Evolutionary conservation across 2,329 filamentous ascomycete species (phyloP).

Genomic region (Whalleya microplaca): DNA sequence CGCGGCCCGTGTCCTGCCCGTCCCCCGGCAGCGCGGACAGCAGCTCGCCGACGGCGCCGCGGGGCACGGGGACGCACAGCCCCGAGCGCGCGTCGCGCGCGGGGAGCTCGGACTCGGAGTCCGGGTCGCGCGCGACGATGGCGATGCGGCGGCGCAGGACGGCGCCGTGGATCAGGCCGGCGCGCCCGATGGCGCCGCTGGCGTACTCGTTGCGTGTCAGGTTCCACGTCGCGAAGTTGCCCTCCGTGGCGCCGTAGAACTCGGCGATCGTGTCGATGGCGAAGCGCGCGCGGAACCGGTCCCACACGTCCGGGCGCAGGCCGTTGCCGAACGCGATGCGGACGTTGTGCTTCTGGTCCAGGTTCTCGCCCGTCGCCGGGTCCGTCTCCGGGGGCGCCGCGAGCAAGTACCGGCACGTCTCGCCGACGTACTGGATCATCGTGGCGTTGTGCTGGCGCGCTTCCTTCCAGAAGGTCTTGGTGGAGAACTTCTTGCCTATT

Average conservation of each 20-base stretch:
- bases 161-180: slow-evolving; percentile 63
- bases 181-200: slow-evolving; percentile 77
- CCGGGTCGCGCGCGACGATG: slow-evolving; percentile 73
- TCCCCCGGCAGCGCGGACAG: slow-evolving; percentile 72
- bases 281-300: slow-evolving; percentile 80
- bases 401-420: slow-evolving; percentile 82
- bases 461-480: slow-evolving; percentile 76
- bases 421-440: slow-evolving; percentile 84
- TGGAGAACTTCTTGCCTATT: slow-evolving; percentile 78
- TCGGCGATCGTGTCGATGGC: slow-evolving; percentile 74
- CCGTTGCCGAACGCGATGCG: slow-evolving; percentile 82
- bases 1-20: slow-evolving; percentile 54
- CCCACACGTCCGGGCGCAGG: slow-evolving; percentile 84
- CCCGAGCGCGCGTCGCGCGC: slow-evolving; percentile 70
- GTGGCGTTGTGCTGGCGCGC: slow-evolving; percentile 73
- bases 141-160: slow-evolving; percentile 57
- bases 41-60: slow-evolving; percentile 74
- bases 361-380: slow-evolving; percentile 63
- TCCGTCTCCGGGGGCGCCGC: slow-evolving; percentile 66
- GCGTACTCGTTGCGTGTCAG: slow-evolving; percentile 71
- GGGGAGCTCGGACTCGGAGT: slow-evolving; percentile 69
- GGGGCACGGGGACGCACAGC: slow-evolving; percentile 62
- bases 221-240: slow-evolving; percentile 72
- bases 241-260: slow-evolving; percentile 82
- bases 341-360: slow-evolving; percentile 76